phyloP scores from a whole-genome alignment of 2,329 filamentous ascomycete species.

The Arthrobotrys conoides region DNA sequence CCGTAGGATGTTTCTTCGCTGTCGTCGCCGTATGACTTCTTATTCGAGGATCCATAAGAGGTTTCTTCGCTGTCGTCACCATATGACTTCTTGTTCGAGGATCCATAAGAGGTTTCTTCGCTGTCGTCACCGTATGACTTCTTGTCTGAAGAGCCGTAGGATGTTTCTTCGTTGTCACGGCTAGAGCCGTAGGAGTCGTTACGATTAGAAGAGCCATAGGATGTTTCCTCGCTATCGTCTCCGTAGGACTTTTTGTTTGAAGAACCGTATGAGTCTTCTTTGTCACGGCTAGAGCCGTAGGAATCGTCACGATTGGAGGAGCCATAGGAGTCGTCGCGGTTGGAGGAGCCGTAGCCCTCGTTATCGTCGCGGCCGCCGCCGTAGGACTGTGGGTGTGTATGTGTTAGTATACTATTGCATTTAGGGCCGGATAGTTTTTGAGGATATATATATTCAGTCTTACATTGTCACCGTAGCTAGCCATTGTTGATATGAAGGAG shows the following conservation, averaged over 20 bases:
- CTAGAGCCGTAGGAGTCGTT: slow-evolving; percentile 16
- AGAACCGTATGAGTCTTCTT: slow-evolving; percentile 19
- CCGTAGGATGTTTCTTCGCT: slow-evolving; percentile 30
- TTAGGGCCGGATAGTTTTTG: background rate
- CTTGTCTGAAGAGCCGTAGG: slow-evolving; percentile 26
- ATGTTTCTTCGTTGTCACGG: background rate
- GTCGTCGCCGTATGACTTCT: slow-evolving; percentile 13
- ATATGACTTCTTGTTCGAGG: slow-evolving; percentile 16
- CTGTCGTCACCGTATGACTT: slow-evolving; percentile 20
- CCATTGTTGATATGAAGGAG: slow-evolving; percentile 34
- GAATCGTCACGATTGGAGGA: no score
- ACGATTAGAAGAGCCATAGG: slow-evolving; percentile 15
- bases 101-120: slow-evolving; percentile 56
- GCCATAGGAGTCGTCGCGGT: no score
- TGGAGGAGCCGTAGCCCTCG: no score
- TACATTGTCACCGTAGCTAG: slow-evolving; percentile 51
- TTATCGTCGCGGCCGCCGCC: slow-evolving; percentile 18
- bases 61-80: slow-evolving; percentile 31
- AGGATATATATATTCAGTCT: background rate
- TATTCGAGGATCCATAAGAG: slow-evolving; percentile 14
- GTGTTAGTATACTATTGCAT: background rate
- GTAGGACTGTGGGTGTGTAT: slow-evolving; percentile 21
- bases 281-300: slow-evolving; percentile 19
- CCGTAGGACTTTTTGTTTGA: slow-evolving; percentile 22
- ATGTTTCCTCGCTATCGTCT: slow-evolving; percentile 1